A percentile compares a stretch with the other conserved stretches of the same genome.
Evolutionary conservation across 352 stramenopile species (phyloP).

Genomic region (Salisapilia sapeloensis): DNA sequence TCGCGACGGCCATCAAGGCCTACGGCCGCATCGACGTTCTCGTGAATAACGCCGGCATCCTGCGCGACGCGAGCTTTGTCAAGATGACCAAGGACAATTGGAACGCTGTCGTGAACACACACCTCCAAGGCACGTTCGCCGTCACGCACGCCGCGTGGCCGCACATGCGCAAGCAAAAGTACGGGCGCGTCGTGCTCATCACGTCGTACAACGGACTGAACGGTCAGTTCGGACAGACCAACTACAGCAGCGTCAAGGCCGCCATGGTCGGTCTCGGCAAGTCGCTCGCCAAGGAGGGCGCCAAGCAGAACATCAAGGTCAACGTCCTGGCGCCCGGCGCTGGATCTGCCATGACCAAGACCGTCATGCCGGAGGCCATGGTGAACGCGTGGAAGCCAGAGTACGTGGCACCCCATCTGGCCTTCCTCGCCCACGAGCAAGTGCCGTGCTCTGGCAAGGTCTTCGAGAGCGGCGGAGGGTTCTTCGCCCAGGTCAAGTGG

Average conservation of each 20-base stretch:
- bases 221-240: constrained; percentile 84
- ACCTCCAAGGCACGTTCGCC: constrained; percentile 71
- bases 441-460: constrained; percentile 52
- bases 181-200: constrained; percentile 78
- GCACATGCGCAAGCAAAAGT: constrained; percentile 80
- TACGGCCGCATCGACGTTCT: constrained; percentile 71
- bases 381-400: constrained; percentile 78
- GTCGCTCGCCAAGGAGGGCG: constrained; percentile 79
- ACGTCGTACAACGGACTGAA: constrained; percentile 79
- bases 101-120: constrained; percentile 69
- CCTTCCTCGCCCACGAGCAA: constrained; percentile 73
- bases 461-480: constrained; percentile 78
- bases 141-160: constrained; percentile 78
- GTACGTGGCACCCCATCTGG: constrained; percentile 76
- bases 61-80: constrained; percentile 81
- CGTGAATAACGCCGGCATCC: constrained; percentile 90
- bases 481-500: constrained; percentile 71
- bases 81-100: constrained; percentile 85
- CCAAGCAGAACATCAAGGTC: constrained; percentile 68
- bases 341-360: constrained; percentile 78
- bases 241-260: constrained; percentile 83
- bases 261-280: constrained; percentile 88
- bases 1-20: constrained; percentile 44
- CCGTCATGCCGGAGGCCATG: constrained; percentile 67
- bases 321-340: constrained; percentile 79